Percentiles rank a stretch among this genome's conserved stretches.
phyloP scores from a whole-genome alignment of 441 rosid genomes.

The Theobroma grandiflorum region DNA sequence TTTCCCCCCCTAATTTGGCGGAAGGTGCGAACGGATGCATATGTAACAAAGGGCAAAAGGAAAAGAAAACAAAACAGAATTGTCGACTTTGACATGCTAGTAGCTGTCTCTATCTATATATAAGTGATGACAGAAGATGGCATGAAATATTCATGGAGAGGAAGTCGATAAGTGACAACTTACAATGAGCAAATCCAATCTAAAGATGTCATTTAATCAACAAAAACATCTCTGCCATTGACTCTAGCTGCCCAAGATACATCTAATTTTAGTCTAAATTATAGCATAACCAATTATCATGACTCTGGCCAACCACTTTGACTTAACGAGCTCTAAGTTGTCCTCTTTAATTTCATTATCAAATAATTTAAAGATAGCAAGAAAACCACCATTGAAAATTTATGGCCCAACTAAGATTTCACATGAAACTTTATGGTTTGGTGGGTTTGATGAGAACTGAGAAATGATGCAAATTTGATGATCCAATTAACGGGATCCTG shows the following conservation, averaged over 20 bases:
- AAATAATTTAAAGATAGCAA: background rate
- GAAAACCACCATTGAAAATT: background rate
- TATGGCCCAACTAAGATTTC: background rate
- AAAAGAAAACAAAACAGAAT: background rate
- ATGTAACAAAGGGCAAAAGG: background rate
- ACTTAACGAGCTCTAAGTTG: background rate
- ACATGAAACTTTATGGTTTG: background rate
- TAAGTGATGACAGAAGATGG: background rate
- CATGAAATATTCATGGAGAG: background rate
- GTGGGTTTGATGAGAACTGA: background rate
- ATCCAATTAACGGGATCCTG: background rate
- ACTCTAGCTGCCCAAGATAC: background rate
- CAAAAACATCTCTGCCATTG: background rate
- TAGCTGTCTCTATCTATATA: background rate
- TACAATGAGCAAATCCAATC: background rate
- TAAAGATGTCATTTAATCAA: background rate
- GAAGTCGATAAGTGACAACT: background rate
- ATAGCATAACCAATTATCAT: background rate
- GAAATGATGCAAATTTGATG: conserved; percentile 14
- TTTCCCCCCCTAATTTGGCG: background rate
- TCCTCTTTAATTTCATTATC: background rate
- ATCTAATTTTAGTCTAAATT: background rate
- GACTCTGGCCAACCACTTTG: conserved; percentile 9
- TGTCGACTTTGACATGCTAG: background rate
- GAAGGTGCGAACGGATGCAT: background rate